Percentiles rank a stretch among this genome's conserved stretches.
These are phyloP conservation scores for Gonapodya sp. DNA, from an alignment of 192 early-diverging fungal species.

Conservation along the genomic window DNA sequence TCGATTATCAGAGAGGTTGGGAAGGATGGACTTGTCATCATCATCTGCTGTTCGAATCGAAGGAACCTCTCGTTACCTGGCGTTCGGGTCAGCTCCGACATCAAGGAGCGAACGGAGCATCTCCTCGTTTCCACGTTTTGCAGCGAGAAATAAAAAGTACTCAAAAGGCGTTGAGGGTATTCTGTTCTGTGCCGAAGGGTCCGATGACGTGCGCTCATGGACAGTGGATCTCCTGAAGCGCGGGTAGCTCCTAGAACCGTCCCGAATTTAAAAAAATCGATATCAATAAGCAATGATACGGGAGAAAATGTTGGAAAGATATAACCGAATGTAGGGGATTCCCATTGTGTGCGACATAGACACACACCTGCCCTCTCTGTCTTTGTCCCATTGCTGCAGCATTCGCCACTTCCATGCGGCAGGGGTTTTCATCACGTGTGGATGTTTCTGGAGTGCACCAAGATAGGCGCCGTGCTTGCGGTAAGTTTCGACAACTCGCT, in stretches of 20 bases:
- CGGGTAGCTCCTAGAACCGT: too few relatives aligned
- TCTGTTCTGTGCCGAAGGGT: too few relatives aligned
- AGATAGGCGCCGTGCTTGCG: background rate
- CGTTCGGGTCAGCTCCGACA: background rate
- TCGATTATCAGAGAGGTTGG: background rate
- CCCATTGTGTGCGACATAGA: too few relatives aligned
- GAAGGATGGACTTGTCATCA: too few relatives aligned
- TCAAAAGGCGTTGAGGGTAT: background rate
- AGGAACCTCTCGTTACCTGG: too few relatives aligned
- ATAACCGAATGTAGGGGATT: too few relatives aligned
- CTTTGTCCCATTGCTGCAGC: background rate
- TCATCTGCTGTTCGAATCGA: too few relatives aligned
- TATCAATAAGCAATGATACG: too few relatives aligned
- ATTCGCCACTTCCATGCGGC: background rate
- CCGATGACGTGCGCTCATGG: too few relatives aligned
- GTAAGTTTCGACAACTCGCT: background rate
- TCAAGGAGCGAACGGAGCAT: background rate
- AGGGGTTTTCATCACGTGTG: background rate
- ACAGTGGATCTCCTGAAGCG: too few relatives aligned
- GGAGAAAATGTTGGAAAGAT: too few relatives aligned
- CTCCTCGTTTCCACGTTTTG: background rate
- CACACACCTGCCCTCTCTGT: background rate
- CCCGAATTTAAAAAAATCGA: too few relatives aligned
- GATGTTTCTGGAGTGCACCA: background rate
- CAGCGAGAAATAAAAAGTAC: background rate